Conservation (phyloP, 306 rosid genomes). For the Arachis hypogaea region DNA sequence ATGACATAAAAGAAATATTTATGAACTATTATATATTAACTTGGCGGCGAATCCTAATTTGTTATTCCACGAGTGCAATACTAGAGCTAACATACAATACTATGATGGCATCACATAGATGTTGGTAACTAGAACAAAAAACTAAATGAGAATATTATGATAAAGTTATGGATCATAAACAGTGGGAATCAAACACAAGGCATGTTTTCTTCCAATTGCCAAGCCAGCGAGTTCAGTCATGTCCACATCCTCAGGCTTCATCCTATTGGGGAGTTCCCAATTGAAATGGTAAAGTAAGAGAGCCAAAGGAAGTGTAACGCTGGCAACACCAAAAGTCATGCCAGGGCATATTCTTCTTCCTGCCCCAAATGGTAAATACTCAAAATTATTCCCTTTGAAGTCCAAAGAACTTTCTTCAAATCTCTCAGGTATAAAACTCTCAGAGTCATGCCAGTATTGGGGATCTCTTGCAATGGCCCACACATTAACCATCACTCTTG, state of each 20-base stretch:
- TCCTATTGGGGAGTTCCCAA: conserved; percentile 4
- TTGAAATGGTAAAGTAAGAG: conserved; percentile 7
- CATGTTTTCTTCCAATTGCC: neutral
- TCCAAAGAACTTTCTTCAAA: neutral
- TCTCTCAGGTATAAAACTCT: conserved; percentile 12
- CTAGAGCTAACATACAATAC: no score
- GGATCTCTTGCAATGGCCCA: conserved; percentile 24
- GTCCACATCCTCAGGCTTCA: neutral
- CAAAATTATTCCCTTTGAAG: conserved; percentile 28
- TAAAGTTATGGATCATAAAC: neutral
- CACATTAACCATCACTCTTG: neutral
- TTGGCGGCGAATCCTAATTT: no score
- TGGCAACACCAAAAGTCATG: conserved; percentile 2
- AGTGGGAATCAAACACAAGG: neutral
- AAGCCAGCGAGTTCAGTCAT: neutral
- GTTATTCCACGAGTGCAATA: no score
- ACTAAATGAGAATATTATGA: neutral
- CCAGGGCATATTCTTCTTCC: conserved; percentile 26
- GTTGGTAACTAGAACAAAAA: no score
- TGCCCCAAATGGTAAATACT: conserved; percentile 5
- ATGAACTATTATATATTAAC: no score
- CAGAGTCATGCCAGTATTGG: conserved; percentile 9
- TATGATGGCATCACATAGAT: no score
- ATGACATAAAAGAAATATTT: no score
- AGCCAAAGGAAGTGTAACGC: conserved; percentile 6